Conservation (phyloP, 2,329 filamentous ascomycete genomes). For the Trichoderma sp. region DNA sequence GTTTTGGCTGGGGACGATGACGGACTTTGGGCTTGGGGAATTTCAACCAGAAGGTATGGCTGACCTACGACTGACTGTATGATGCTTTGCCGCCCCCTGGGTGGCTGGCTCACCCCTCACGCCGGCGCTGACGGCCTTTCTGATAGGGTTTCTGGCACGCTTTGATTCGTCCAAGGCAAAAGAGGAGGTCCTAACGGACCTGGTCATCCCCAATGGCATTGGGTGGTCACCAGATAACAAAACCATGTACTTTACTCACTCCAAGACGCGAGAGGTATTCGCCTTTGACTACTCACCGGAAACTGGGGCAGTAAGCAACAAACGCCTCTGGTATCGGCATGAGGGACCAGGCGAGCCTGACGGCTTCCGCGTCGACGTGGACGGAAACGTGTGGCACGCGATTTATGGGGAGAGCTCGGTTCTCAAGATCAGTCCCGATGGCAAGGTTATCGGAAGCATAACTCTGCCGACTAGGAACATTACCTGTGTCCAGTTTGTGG, state of each 20-base stretch:
- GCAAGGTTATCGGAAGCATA: slow-evolving; percentile 71
- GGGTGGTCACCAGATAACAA: slow-evolving; percentile 73
- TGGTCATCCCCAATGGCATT: slow-evolving; percentile 82
- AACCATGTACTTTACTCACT: slow-evolving; percentile 82
- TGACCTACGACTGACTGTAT: neutral
- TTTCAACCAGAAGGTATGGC: slow-evolving; percentile 60
- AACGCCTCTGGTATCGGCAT: slow-evolving; percentile 71
- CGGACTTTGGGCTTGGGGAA: slow-evolving; percentile 59
- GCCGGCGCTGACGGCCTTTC: neutral
- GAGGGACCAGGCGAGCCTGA: slow-evolving; percentile 68
- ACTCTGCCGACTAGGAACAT: slow-evolving; percentile 73
- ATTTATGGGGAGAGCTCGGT: slow-evolving; percentile 78
- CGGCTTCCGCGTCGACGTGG: slow-evolving; percentile 78
- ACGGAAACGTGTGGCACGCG: slow-evolving; percentile 87
- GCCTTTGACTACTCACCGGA: slow-evolving; percentile 69
- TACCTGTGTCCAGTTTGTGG: slow-evolving; percentile 79
- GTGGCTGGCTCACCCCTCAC: neutral
- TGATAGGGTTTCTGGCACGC: slow-evolving; percentile 67
- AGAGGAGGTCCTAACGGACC: slow-evolving; percentile 57
- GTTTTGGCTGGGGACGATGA: slow-evolving; percentile 87
- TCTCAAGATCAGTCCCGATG: slow-evolving; percentile 67
- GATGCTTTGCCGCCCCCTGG: neutral
- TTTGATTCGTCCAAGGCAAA: slow-evolving; percentile 58
- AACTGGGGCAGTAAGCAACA: slow-evolving; percentile 65
- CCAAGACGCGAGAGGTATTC: slow-evolving; percentile 66